These are phyloP conservation scores for Aquilaria agallochum DNA, from an alignment of 441 rosid species.

Conservation along the genomic window DNA sequence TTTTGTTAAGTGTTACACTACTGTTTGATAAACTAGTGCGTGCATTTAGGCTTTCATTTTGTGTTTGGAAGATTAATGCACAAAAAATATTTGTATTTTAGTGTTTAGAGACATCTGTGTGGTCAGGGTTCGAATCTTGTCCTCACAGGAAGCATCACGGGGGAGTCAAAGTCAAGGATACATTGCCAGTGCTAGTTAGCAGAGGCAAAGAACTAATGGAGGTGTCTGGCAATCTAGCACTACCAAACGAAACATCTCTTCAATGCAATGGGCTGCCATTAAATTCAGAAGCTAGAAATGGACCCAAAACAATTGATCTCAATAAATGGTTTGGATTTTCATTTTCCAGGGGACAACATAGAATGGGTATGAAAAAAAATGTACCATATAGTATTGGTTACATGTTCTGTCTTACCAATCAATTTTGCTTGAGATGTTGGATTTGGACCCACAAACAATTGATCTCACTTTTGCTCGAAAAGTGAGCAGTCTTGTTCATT, in stretches of 20 bases:
- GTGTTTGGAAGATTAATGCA: too few species aligned
- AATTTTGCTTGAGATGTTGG: neutral
- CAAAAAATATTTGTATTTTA: too few species aligned
- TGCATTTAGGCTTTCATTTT: too few species aligned
- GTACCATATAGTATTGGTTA: slow-evolving; percentile 11
- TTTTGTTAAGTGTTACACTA: too few species aligned
- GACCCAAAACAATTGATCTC: slow-evolving; percentile 11
- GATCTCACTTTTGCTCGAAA: neutral
- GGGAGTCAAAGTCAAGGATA: too few species aligned
- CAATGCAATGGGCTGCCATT: slow-evolving; percentile 23
- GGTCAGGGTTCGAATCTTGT: too few species aligned
- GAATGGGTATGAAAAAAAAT: slow-evolving; percentile 24
- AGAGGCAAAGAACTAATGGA: slow-evolving; percentile 13
- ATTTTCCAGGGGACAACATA: slow-evolving; percentile 25
- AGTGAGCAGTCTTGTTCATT: neutral
- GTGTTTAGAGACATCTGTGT: too few species aligned
- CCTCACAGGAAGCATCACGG: too few species aligned
- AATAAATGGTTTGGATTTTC: neutral
- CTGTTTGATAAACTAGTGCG: too few species aligned
- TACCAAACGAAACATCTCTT: slow-evolving; percentile 17
- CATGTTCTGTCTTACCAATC: slow-evolving; percentile 7
- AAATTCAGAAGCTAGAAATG: slow-evolving; percentile 9
- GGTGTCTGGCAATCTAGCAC: slow-evolving; percentile 17
- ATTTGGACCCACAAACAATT: neutral
- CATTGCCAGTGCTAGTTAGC: slow-evolving; percentile 5